phyloP scores from a whole-genome alignment of 768 basidiomycete genomes.

The Podaxis sp. region DNA sequence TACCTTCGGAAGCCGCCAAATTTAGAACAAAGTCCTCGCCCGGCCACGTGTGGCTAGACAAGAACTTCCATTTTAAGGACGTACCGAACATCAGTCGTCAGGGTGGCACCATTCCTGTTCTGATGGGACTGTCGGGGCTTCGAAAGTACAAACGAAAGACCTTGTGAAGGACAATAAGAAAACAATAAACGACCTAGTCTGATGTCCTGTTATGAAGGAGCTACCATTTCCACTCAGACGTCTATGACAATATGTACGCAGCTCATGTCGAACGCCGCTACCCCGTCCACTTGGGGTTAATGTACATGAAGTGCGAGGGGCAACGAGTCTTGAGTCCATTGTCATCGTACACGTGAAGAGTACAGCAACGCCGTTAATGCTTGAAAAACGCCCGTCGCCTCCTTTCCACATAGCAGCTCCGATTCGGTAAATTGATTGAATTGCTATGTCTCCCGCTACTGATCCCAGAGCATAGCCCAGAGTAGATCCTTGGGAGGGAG shows the following conservation, averaged over 20 bases:
- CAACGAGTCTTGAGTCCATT: not conserved
- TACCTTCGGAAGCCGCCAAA: slow-evolving; percentile 1
- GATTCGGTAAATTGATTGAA: not conserved
- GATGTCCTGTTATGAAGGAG: not conserved
- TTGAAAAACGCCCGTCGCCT: not conserved
- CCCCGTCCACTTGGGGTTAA: not conserved
- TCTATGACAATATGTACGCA: not conserved
- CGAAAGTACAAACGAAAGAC: slow-evolving; percentile 4
- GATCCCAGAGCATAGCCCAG: not conserved
- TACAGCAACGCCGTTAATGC: not conserved
- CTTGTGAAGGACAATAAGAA: slow-evolving; percentile 3
- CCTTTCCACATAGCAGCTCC: not conserved
- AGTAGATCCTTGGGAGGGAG: not conserved
- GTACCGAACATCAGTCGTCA: slow-evolving; percentile 7
- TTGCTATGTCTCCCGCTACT: not conserved
- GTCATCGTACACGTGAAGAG: not conserved
- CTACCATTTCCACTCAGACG: not conserved
- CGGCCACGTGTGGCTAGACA: slow-evolving; percentile 9
- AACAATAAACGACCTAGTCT: not conserved
- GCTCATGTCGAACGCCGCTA: no score
- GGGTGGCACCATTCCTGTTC: not conserved
- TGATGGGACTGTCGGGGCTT: slow-evolving; percentile 3
- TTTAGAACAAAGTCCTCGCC: slow-evolving; percentile 8
- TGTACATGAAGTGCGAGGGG: not conserved
- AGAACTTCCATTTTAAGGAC: slow-evolving; percentile 2